phyloP scores from a whole-genome alignment of 441 rosid species.

The Omphalea diandra region DNA sequence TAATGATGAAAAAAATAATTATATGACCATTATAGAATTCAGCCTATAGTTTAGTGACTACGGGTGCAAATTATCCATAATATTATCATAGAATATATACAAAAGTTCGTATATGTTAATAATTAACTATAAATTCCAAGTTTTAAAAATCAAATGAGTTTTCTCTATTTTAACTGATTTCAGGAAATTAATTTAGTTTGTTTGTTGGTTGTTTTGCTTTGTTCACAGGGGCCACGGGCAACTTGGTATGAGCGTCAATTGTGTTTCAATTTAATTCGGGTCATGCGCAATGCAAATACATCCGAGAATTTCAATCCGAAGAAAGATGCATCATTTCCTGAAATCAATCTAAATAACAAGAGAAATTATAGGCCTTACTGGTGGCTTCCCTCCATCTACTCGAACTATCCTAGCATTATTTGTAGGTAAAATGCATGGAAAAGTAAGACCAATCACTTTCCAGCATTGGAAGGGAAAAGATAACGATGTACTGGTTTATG shows the following conservation, averaged over 20 bases:
- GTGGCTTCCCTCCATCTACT: slow-evolving; percentile 23
- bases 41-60: too few relatives aligned
- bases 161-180: too few relatives aligned
- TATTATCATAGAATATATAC: too few relatives aligned
- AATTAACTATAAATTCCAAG: too few relatives aligned
- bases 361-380: slow-evolving; percentile 34
- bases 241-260: slow-evolving; percentile 33
- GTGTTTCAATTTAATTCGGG: slow-evolving; percentile 53
- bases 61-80: too few relatives aligned
- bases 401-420: slow-evolving; percentile 55
- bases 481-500: slow-evolving; percentile 48
- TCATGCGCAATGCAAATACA: slow-evolving; percentile 59
- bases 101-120: too few relatives aligned
- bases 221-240: slow-evolving; percentile 36
- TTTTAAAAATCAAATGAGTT: too few relatives aligned
- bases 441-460: slow-evolving; percentile 46
- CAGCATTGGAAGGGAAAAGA: slow-evolving; percentile 58
- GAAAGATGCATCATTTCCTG: slow-evolving; percentile 60
- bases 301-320: slow-evolving; percentile 59
- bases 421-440: slow-evolving; percentile 53
- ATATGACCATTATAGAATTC: too few relatives aligned
- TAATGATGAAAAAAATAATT: too few relatives aligned
- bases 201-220: too few relatives aligned
- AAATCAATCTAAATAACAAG: slow-evolving; percentile 49
- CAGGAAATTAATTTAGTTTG: too few relatives aligned